A percentile compares a stretch with the other conserved stretches of the same genome.
Evolutionary conservation across 23 red algal species (phyloP).

Genomic region (Gracilaria caudata): DNA sequence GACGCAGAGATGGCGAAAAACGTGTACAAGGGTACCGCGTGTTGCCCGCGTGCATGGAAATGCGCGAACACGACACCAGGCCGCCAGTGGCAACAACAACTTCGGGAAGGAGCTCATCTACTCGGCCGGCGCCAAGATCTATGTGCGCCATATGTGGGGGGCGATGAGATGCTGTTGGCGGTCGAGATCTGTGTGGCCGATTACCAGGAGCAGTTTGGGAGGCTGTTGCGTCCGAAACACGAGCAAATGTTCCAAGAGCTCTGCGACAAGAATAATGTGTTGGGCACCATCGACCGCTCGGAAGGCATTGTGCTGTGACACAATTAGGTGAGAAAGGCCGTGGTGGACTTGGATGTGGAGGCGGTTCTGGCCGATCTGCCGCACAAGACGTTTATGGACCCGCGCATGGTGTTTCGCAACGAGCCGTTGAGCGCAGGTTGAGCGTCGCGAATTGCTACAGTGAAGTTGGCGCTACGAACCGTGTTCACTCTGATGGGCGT

Average conservation of each 20-base stretch:
- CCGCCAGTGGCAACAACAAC: conserved; percentile 98
- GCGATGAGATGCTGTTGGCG: conserved; percentile 88
- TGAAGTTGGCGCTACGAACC: conserved; percentile 44
- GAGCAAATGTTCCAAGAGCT: conserved; percentile 68
- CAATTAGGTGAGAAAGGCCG: conserved; percentile 44
- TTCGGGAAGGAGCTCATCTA: conserved; percentile 99
- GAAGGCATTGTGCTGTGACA: conserved; percentile 91
- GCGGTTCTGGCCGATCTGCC: conserved; percentile 91
- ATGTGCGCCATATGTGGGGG: conserved; percentile 82
- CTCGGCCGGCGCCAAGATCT: conserved; percentile 88
- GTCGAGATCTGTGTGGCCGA: conserved; percentile 98
- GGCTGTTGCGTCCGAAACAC: conserved; percentile 82
- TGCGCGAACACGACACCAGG: conserved; percentile 92
- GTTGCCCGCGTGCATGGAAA: conserved; percentile 91
- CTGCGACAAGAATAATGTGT: conserved; percentile 83
- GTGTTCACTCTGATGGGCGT: conserved; percentile 87
- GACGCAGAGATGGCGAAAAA: conserved; percentile 99
- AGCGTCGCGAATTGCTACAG: conserved; percentile 6
- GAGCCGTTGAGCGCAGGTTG: too few species aligned
- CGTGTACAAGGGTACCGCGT: conserved; percentile 94
- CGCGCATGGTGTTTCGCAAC: conserved; percentile 4
- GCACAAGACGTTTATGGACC: conserved; percentile 88
- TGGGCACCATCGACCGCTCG: conserved; percentile 91
- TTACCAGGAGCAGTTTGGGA: conserved; percentile 99
- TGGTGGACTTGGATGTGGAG: conserved; percentile 96